phyloP scores from a whole-genome alignment of 2,329 filamentous ascomycete genomes.

The Clonostachys sp. region DNA sequence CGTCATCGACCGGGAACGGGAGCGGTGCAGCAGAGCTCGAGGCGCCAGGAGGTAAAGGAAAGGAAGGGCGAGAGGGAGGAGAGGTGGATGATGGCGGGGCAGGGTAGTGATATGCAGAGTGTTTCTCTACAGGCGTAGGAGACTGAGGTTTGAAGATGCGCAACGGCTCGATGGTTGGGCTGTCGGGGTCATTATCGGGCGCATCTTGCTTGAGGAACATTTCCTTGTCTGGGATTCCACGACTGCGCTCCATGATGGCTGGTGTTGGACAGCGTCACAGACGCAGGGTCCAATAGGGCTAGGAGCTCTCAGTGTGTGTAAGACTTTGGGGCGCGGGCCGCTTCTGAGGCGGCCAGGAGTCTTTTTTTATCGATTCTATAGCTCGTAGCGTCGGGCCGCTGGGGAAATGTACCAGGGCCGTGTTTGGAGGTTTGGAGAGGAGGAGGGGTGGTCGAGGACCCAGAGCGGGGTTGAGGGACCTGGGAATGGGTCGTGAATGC shows the following conservation, averaged over 20 bases:
- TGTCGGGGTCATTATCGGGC: slow-evolving; percentile 49
- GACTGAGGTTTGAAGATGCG: slow-evolving; percentile 79
- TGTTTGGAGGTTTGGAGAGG: neutral
- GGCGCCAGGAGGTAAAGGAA: slow-evolving; percentile 63
- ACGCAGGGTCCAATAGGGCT: neutral
- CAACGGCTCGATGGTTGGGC: slow-evolving; percentile 71
- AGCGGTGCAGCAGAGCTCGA: slow-evolving; percentile 64
- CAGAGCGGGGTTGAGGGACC: slow-evolving; percentile 2
- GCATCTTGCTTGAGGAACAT: slow-evolving; percentile 31
- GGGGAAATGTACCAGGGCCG: neutral
- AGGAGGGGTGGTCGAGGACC: neutral
- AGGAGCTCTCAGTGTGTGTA: neutral
- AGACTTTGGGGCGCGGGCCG: neutral
- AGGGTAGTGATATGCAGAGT: slow-evolving; percentile 42
- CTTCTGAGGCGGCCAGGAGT: neutral
- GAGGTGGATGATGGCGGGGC: slow-evolving; percentile 37
- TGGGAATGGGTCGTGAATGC: neutral
- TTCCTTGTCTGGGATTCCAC: neutral
- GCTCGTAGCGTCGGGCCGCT: neutral
- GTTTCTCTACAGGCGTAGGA: slow-evolving; percentile 44
- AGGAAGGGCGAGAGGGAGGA: slow-evolving; percentile 44
- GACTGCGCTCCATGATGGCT: neutral
- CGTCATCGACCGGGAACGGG: slow-evolving; percentile 70
- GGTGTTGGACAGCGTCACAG: neutral
- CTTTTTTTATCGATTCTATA: neutral